Conservation (phyloP, 1,284 basidiomycete genomes). For the Ceratobasidium papillatum region DNA sequence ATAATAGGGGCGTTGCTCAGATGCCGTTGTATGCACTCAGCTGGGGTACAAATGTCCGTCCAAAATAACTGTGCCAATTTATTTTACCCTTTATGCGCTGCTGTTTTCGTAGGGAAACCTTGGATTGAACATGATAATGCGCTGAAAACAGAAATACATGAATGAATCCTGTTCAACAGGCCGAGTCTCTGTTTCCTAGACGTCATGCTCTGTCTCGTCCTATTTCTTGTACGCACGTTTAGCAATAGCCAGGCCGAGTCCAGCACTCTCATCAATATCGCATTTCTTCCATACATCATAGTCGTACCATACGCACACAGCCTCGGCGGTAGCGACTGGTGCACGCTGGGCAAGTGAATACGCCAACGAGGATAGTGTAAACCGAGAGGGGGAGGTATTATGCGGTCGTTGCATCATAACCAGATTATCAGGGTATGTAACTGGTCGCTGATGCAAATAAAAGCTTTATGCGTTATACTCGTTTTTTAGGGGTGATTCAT, state of each 20-base stretch:
- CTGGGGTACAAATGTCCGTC: neutral
- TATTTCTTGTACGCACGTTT: slow-evolving; percentile 13
- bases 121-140: too few species aligned
- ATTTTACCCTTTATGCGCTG: too few species aligned
- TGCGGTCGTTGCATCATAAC: slow-evolving; percentile 42
- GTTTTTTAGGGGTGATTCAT: neutral
- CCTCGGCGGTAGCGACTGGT: slow-evolving; percentile 40
- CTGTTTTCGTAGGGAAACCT: too few species aligned
- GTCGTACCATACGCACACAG: slow-evolving; percentile 44
- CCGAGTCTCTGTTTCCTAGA: too few species aligned
- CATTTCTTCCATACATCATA: slow-evolving; percentile 42
- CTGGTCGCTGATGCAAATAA: slow-evolving; percentile 32
- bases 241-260: slow-evolving; percentile 16
- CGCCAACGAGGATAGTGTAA: slow-evolving; percentile 35
- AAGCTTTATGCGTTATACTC: neutral
- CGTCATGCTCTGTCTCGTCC: too few species aligned
- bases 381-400: slow-evolving; percentile 34
- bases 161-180: too few species aligned
- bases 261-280: slow-evolving; percentile 22
- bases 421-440: slow-evolving; percentile 43
- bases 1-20: neutral
- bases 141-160: neutral
- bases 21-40: neutral
- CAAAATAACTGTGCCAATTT: neutral
- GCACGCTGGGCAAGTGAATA: slow-evolving; percentile 40